Base-by-base conservation (phyloP, 352 stramenopile genomes). In the Elongisporangium prolatum region DNA sequence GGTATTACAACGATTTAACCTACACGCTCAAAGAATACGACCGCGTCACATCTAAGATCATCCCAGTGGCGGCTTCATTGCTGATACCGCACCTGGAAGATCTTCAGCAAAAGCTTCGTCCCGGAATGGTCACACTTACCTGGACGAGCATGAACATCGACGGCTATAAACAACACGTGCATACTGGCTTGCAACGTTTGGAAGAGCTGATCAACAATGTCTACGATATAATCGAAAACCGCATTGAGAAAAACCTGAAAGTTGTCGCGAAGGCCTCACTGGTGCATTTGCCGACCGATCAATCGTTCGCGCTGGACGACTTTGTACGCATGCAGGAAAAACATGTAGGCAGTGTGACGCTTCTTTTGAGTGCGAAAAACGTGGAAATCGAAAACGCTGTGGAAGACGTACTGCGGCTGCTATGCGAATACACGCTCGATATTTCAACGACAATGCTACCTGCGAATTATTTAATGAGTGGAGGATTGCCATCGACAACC, bases 61-160 rank as follows among this genome's bases (percentile, higher is more conserved):
- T 92, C 16, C 84, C 84, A 0, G 73, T 91, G 9, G 88, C 80
- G 0, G 67, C 61, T 2, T 63, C 64, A 0, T 52, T 92, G 44
- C 59, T 96, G 1, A 68, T 62, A 50, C 85, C 86, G 2, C 86
- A 94, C 56, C 57, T 95, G 9, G 77, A 89, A 57, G 82, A 92
- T 53, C 48, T 95, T 0, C 78, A 94, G 49, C 70, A 80, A 18
- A 91, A 90, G 53, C 57, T 96, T 0, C 71, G 84, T 4, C 87
- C 87, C 13, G 87, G 83, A 17, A 76, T 96, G 59, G 70, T 93
- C 56, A 94, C 85, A 5, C 70, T 95, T 4, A 95, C 87, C n/a
- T 96, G 87, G 87, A 96, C 86, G 16, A 93, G 79, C 57, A 93
- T 96, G 84, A 94, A 94, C 63, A 94, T 96, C 44, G 84, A 94